Evolutionary conservation across 2,329 filamentous ascomycete species (phyloP).

Genomic region (Fusarium sarcochroum): DNA sequence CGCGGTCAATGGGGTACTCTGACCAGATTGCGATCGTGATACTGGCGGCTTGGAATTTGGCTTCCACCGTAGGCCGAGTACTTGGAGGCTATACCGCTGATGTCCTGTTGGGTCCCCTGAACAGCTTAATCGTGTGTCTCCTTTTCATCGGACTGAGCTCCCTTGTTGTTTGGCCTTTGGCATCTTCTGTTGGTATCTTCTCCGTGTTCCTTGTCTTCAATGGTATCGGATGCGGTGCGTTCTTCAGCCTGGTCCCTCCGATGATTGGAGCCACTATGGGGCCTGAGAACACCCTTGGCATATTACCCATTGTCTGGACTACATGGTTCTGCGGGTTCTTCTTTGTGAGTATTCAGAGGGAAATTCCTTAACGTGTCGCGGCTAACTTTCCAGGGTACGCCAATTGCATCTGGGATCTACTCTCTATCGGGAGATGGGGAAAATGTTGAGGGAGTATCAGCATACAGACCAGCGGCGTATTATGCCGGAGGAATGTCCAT

Average conservation of each 20-base stretch:
- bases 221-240: constrained; percentile 50
- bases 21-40: constrained; percentile 43
- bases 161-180: constrained; percentile 47
- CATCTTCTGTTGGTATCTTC: constrained; percentile 45
- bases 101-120: constrained; percentile 47
- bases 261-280: constrained; percentile 48
- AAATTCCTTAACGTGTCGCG: accelerated
- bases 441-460: not conserved
- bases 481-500: constrained; percentile 40
- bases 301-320: constrained; percentile 49
- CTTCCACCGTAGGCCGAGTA: constrained; percentile 48
- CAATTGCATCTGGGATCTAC: constrained; percentile 45
- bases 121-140: constrained; percentile 48
- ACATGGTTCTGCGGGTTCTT: constrained; percentile 52
- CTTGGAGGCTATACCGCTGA: constrained; percentile 46
- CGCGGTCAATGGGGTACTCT: constrained; percentile 45
- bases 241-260: constrained; percentile 51
- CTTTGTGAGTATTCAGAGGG: constrained; percentile 37
- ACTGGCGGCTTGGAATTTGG: constrained; percentile 50
- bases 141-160: constrained; percentile 48
- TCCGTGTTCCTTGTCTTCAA: constrained; percentile 45
- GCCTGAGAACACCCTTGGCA: constrained; percentile 38
- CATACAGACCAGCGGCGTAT: constrained; percentile 36
- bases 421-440: constrained; percentile 8
- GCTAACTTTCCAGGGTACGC: constrained; percentile 28